These are phyloP conservation scores for Pneumocystis wakefieldiae DNA, from an alignment of 1,139 yeast species.

Conservation along the genomic window DNA sequence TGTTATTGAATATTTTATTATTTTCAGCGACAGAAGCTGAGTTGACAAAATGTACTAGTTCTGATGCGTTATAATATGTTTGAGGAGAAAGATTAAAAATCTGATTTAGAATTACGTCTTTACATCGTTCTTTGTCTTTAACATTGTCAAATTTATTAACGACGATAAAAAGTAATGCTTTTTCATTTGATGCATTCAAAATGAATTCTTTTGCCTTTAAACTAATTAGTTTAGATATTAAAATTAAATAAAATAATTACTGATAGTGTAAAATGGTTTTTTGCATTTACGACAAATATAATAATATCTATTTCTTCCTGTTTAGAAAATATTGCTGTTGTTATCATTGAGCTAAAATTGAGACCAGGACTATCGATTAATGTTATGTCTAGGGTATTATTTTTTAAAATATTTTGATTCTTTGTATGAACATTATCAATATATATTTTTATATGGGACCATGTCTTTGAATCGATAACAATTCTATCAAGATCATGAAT, in stretches of 20 bases:
- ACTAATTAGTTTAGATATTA: not conserved
- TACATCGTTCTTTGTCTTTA: conserved; percentile 64
- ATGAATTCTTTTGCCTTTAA: conserved; percentile 68
- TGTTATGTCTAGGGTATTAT: conserved; percentile 85
- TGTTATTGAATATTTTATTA: conserved; percentile 18
- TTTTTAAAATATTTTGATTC: conserved; percentile 58
- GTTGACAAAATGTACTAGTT: conserved; percentile 89
- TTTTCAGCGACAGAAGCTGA: conserved; percentile 25
- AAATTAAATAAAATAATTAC: conserved; percentile 23
- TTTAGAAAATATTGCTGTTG: conserved; percentile 87
- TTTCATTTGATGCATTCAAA: conserved; percentile 79
- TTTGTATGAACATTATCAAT: conserved; percentile 58
- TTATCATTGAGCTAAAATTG: conserved; percentile 82
- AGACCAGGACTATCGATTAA: conserved; percentile 95
- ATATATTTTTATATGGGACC: conserved; percentile 61
- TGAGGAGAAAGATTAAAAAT: conserved; percentile 82
- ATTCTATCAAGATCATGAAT: conserved; percentile 48
- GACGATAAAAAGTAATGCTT: conserved; percentile 81
- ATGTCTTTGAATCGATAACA: conserved; percentile 52
- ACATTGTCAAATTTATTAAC: conserved; percentile 85
- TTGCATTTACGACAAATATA: conserved; percentile 91
- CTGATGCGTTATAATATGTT: conserved; percentile 69
- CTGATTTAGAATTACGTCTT: conserved; percentile 62
- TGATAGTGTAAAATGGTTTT: conserved; percentile 83
- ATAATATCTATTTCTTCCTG: conserved; percentile 96